Evolutionary conservation across 2,329 filamentous ascomycete species (phyloP), one percentile per base, ranked within the genome.

Genomic region (Penicillium sp.): DNA sequence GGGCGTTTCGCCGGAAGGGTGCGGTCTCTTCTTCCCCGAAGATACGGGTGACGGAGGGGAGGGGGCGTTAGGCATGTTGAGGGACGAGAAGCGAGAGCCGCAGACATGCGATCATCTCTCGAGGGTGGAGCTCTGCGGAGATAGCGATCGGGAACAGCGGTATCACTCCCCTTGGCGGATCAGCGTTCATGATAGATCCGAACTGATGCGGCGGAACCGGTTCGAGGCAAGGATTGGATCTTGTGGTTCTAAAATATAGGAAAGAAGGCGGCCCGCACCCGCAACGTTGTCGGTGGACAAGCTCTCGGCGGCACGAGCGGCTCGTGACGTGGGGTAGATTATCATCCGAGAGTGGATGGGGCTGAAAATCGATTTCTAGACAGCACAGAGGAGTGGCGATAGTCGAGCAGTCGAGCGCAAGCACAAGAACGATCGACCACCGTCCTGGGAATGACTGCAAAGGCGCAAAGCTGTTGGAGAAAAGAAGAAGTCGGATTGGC

Each of bases 1-100:
- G 6, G 57, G 40, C 24, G 63, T 52, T 24, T 68, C 64, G 51
- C 61, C 54, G 24, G 64, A 56, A 40, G 64, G 57, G 49, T 66
- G 66, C 15, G 65, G 63, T 62, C 69, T 66, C 60, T 72, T 72
- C 56, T 63, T 68, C 43, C 69, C 66, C 46, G 59, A 54, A 53
- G 63, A 63, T 52, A 63, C 50, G 45, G 68, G 65, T 8, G 67
- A 66, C 18, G 56, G 54, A 32, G 61, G 65, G 40, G 64, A 61
- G 46, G 63, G 50, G 42, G 61, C 55, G 47, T 67, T 68, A 59
- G 68, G 64, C 68, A 71, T 71, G 52, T 50, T 61, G 52, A 28
- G 27, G 27, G 56, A 58, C 50, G 54, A 57, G 50, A 42, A 56
- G 54, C 48, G 47, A 61, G 53, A 49, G 48, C 54, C 57, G 55